Conservation (phyloP, 495 filamentous ascomycete species). For the Daldinia caldariorum region DNA sequence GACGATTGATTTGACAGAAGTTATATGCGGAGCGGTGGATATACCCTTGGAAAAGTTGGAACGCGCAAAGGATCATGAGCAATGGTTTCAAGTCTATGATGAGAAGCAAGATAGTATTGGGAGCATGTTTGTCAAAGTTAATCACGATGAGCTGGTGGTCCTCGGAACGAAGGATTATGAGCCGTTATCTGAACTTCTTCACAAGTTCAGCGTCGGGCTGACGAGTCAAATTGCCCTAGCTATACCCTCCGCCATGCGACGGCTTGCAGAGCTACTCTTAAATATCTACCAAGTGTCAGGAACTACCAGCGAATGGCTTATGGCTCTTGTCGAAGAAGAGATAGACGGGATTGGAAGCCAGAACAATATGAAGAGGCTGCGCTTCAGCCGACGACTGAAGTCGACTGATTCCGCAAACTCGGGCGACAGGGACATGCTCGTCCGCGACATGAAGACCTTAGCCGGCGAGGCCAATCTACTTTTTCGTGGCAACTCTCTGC, state of each 20-base stretch:
- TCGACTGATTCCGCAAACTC: slow-evolving; percentile 81
- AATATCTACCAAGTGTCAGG: slow-evolving; percentile 98
- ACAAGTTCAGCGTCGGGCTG: slow-evolving; percentile 82
- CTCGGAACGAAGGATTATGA: slow-evolving; percentile 87
- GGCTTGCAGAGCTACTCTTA: slow-evolving; percentile 85
- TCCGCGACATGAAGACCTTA: slow-evolving; percentile 71
- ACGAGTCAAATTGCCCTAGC: slow-evolving; percentile 85
- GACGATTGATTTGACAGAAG: slow-evolving; percentile 51
- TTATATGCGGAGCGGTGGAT: slow-evolving; percentile 76
- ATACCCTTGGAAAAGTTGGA: slow-evolving; percentile 86
- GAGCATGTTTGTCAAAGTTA: slow-evolving; percentile 85
- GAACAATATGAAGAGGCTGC: slow-evolving; percentile 69
- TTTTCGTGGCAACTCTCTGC: slow-evolving; percentile 92
- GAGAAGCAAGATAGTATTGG: slow-evolving; percentile 77
- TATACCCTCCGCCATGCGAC: slow-evolving; percentile 77
- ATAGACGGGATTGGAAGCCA: slow-evolving; percentile 93
- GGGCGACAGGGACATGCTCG: slow-evolving; percentile 61
- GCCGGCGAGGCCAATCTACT: slow-evolving; percentile 89
- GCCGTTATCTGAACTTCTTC: slow-evolving; percentile 83
- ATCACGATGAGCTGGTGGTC: slow-evolving; percentile 87
- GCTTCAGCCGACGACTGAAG: slow-evolving; percentile 79
- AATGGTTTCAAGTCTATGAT: slow-evolving; percentile 88
- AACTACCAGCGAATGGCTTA: slow-evolving; percentile 87
- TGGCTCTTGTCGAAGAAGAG: slow-evolving; percentile 92
- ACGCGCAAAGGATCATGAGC: slow-evolving; percentile 80